Evolutionary conservation across 768 basidiomycete genomes (phyloP), one percentile per base, ranked within the genome.

Genomic region (Podaxis rugospora): DNA sequence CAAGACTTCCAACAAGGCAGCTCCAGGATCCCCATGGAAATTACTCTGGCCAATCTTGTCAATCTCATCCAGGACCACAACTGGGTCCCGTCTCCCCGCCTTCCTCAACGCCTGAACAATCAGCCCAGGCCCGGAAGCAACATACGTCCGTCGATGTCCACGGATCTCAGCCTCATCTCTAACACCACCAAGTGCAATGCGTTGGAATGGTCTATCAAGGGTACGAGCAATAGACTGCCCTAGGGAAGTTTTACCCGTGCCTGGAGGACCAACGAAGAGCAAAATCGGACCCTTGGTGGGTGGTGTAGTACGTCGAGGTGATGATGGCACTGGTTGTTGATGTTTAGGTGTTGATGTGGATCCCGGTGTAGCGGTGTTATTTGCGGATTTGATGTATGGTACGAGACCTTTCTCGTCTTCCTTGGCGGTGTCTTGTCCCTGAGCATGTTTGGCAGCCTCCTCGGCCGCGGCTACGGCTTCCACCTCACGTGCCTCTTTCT

Each of bases 101-200:
- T 92, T 93, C 39, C 92, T 80, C 64, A 97, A 74, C 0, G 92
- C 92, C 70, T 95, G 92, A 1, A 94, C 90, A 51, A 97, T 89
- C 55, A 90, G 71, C 2, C 92, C 92, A 0, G 92, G 92, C 0
- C 90, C 89, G 56, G 88, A 90, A 16, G 91, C 92, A n/a, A 94
- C 93, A 67, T 97, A 98, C 23, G 95, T 98, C 56, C 95, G 79
- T 55, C 78, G 66, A 61, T 80, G 80, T 16, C 80, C 80, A 56
- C 79, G 69, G 57, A 81, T 81, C 62, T 81, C 69, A 81, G 92
- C 95, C 72, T 98, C 95, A 67, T 98, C 95, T 2, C 95, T 81
- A 6, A 97, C 92, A 32, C 95, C 95, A 10, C 95, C 95, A 0
- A 97, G 81, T 1, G 92, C 89, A 64, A 97, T 95, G 10, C 95